Base-by-base conservation (phyloP, 129 eudicot genomes). In the Tagetes erecta region DNA sequence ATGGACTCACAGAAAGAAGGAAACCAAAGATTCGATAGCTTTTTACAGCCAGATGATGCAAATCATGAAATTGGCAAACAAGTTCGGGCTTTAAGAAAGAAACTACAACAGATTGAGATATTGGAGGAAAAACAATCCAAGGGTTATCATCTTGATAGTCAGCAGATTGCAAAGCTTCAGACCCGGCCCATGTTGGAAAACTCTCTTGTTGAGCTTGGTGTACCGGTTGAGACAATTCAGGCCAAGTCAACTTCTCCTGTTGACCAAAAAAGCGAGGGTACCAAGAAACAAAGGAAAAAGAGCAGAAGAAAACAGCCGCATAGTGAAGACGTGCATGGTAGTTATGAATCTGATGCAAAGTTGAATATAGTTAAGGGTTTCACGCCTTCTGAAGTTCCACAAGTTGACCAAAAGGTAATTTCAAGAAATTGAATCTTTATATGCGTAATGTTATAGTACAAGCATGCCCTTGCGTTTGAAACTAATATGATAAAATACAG, bases 81-180 rank as follows among this genome's bases (percentile, higher is more conserved):
- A 80, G 82, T 95, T 13, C 85, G 97, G 46, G 90, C 91, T 31
- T 69, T 95, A 71, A 79, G 85, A 75, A 95, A 91, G 76, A 95
- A 95, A 72, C 59, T 95, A 83, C 99, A 95, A 70, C 99, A 95
- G 83, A 87, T 95, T 82, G 97, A 95, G 82, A 84, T 95, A 77
- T 90, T 95, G 42, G 99, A 95, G 80, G 96, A 84, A 64, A 95
- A 95, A 74, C 92, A 49, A 35, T 80, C 83, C 30, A 87, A 82
- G 78, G 99, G 99, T n/a, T 89, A 88, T 82, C 73, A 59, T 68
- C 97, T 95, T n/a, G 99, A 95, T 85, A 87, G 87, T 73, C 99
- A 95, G 80, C 99, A 95, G 75, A 82, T 88, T 40, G 83, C 88
- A 2, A 95, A 95, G 84, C 86, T 95, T 69, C 90, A 82, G 56